phyloP scores from a whole-genome alignment of 2,329 filamentous ascomycete genomes.

The Verticillium zaregamsianum region DNA sequence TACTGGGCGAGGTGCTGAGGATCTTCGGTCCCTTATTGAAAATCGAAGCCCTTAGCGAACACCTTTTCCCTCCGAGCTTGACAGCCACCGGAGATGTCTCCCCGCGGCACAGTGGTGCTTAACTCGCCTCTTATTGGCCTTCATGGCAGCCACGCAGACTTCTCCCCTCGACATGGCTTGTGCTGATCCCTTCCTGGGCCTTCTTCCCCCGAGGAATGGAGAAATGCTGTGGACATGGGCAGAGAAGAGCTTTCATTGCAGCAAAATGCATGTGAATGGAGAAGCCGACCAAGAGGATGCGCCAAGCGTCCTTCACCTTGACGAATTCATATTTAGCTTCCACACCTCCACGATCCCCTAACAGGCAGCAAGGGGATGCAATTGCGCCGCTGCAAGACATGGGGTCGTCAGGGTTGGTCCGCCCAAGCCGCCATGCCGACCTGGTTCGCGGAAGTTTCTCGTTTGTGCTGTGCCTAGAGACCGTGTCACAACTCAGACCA shows the following conservation, averaged over 20 bases:
- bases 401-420: neutral
- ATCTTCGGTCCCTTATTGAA: neutral
- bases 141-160: neutral
- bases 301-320: neutral
- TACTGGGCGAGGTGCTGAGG: neutral
- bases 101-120: neutral
- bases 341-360: neutral
- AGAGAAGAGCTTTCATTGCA: neutral
- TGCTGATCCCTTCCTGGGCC: neutral
- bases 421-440: neutral
- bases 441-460: neutral
- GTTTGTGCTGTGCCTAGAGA: neutral
- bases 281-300: neutral
- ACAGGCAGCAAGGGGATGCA: neutral
- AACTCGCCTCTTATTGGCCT: neutral
- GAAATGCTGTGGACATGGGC: neutral
- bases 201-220: neutral
- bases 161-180: neutral
- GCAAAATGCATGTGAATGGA: neutral
- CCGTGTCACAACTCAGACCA: neutral
- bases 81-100: neutral
- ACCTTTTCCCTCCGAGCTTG: neutral
- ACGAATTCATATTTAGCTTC: neutral
- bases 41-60: neutral
- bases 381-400: neutral